Evolutionary conservation across 1,284 basidiomycete genomes (phyloP), one percentile per base, ranked within the genome.

Genomic region (Moniliella sp.): DNA sequence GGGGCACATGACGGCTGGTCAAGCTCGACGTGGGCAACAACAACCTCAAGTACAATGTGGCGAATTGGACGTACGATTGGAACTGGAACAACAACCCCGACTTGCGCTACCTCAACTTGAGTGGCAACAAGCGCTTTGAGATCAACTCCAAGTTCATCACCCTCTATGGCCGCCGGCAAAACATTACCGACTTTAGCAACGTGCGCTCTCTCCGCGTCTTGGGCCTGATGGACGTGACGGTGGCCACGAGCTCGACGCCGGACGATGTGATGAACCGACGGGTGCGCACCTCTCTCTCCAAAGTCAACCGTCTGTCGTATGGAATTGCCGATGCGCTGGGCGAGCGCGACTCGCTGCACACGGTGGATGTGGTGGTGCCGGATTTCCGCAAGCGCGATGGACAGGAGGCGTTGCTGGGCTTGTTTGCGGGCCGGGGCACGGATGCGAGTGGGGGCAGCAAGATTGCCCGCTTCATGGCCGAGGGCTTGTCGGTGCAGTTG

Each of bases 41-140:
- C 59, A 64, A 75, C 32, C 68, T 99, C 62, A 86, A 82, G 69
- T 97, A 97, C 64, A 99, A 97, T 58, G 86, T 94, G 46, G 79
- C 83, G 50, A 99, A 97, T 56, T 88, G 77, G 77, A 81, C 88
- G 54, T 99, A 88, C 62, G 91, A 99, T 64, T 97, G 88, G 88
- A 97, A 99, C 62, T 99, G 91, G 91, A 94, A 94, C 61, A 91
- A 84, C 68, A 97, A 94, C 61, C 74, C 75, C 41, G 78, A 79
- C 43, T 69, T 99, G 39, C 76, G 75, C 34, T 94, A 93, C 62
- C 75, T 82, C 45, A 83, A 82, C 54, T 51, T 83, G 32, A 82
- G 79, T 0, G 79, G 79, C 10, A 82, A 82, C 65, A 79, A 80
- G 62, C 71, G 76, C 27, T 67, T 82, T 12, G 77, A 78, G 64